phyloP scores from a whole-genome alignment of 228 moss, liverwort and hornwort species.

The Sphagnum magellanicum region DNA sequence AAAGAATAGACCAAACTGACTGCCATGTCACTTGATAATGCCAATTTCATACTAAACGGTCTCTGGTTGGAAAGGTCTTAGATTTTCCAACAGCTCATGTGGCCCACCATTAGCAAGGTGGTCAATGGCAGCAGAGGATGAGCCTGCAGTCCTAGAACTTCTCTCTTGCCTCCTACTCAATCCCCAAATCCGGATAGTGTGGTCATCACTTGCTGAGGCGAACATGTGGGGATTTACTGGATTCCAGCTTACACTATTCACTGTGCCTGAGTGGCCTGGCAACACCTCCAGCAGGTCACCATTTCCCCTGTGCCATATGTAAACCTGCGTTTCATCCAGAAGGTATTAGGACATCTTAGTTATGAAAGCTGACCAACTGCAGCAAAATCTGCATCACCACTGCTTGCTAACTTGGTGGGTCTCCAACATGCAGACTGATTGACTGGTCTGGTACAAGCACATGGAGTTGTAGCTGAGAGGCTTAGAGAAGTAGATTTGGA shows the following conservation, averaged over 20 bases:
- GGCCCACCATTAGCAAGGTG: constrained; percentile 98
- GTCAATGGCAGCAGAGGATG: constrained; percentile 70
- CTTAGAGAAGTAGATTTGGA: no score
- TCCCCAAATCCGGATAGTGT: constrained; percentile 99
- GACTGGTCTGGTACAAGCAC: no score
- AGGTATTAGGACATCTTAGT: no score
- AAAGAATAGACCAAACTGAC: no score
- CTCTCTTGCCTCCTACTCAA: constrained; percentile 59
- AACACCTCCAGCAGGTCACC: constrained; percentile 91
- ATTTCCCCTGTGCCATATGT: constrained; percentile 99
- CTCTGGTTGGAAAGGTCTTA: constrained; percentile 73
- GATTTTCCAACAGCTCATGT: constrained; percentile 91
- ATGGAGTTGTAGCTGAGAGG: no score
- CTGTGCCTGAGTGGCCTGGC: constrained; percentile 96
- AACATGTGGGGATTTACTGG: constrained; percentile 99
- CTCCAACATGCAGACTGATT: no score
- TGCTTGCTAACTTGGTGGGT: no score
- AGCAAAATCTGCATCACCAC: no score
- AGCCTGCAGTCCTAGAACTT: constrained; percentile 39
- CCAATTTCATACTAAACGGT: no score
- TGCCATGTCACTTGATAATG: no score
- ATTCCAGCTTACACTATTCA: constrained; percentile 99
- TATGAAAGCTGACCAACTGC: no score
- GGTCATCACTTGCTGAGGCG: constrained; percentile 99
- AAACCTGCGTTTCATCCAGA: constrained; percentile 51